Conservation (phyloP, 768 basidiomycete species). For the Phlebiopsis gigantea region DNA sequence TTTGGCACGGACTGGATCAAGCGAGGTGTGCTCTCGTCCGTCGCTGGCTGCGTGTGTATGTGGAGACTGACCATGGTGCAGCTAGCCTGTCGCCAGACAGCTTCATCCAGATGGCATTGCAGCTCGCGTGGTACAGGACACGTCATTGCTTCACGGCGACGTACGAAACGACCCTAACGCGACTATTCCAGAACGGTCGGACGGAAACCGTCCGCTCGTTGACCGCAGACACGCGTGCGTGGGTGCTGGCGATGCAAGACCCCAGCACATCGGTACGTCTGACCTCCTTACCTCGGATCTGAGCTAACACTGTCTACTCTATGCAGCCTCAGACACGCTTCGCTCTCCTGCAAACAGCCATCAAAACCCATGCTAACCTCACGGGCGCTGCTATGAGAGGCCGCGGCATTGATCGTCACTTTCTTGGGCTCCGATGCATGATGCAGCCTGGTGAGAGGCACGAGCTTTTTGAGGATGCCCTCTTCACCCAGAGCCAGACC, state of each 20-base stretch:
- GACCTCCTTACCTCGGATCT: background rate
- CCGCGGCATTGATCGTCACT: constrained; percentile 83
- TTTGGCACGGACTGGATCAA: constrained; percentile 91
- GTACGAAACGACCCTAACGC: constrained; percentile 89
- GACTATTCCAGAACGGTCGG: constrained; percentile 80
- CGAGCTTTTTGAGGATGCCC: constrained; percentile 68
- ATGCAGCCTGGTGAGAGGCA: constrained; percentile 53
- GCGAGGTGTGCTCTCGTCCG: constrained; percentile 46
- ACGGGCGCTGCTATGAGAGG: constrained; percentile 78
- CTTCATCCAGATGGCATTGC: constrained; percentile 86
- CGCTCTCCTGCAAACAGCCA: constrained; percentile 57
- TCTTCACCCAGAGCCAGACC: constrained; percentile 67
- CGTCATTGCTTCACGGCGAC: constrained; percentile 78
- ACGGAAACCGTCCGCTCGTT: constrained; percentile 86
- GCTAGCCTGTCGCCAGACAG: constrained; percentile 68
- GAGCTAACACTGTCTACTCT: background rate
- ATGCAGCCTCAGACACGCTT: constrained; percentile 29
- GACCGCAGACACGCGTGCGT: constrained; percentile 66
- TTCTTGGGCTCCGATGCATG: constrained; percentile 76
- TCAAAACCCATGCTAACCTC: constrained; percentile 63
- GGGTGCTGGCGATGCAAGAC: constrained; percentile 73
- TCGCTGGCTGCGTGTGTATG: background rate
- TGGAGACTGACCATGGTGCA: constrained; percentile 19
- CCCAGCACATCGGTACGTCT: constrained; percentile 39
- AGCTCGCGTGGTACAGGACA: constrained; percentile 84